Evolutionary conservation across 371 early-diverging fungal genomes (phyloP).

Genomic region (Catenaria anguillulae): DNA sequence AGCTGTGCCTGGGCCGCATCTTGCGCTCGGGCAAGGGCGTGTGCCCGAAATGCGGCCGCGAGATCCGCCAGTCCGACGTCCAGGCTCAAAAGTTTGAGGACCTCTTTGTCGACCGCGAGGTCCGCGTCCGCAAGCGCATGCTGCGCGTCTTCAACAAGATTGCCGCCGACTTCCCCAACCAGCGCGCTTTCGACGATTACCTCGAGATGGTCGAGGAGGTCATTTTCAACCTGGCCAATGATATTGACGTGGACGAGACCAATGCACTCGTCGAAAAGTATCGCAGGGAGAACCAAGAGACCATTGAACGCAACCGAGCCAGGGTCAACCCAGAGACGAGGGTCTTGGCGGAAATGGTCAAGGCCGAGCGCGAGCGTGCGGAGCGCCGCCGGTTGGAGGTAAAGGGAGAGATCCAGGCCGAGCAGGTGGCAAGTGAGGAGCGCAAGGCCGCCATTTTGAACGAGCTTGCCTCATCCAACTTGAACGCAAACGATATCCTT

Average conservation of each 20-base stretch:
- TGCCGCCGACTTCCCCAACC: slow-evolving; percentile 62
- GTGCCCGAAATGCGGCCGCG: slow-evolving; percentile 77
- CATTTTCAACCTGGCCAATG: slow-evolving; percentile 76
- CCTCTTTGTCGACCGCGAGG: slow-evolving; percentile 84
- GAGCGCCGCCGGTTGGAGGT: slow-evolving; percentile 22
- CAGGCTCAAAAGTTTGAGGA: slow-evolving; percentile 85
- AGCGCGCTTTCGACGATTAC: slow-evolving; percentile 72
- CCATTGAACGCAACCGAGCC: slow-evolving; percentile 52
- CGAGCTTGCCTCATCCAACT: slow-evolving; percentile 25
- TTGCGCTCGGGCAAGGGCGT: slow-evolving; percentile 77
- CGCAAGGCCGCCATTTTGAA: slow-evolving; percentile 25
- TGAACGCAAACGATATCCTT: slow-evolving; percentile 20
- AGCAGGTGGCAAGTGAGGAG: slow-evolving; percentile 27
- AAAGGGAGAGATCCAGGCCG: slow-evolving; percentile 20
- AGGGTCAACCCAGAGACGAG: slow-evolving; percentile 12
- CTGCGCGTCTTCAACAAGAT: slow-evolving; percentile 79
- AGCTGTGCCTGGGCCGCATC: slow-evolving; percentile 69
- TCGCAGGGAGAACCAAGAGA: slow-evolving; percentile 59
- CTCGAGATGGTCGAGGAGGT: slow-evolving; percentile 77
- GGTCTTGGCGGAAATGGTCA: slow-evolving; percentile 6
- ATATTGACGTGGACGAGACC: slow-evolving; percentile 67
- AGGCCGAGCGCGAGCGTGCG: slow-evolving; percentile 11
- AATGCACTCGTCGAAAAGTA: slow-evolving; percentile 63
- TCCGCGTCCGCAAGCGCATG: slow-evolving; percentile 67
- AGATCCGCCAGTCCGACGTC: slow-evolving; percentile 69